Conservation (phyloP, 164 flowering plant genomes). For the Tinospora cordifolia region DNA sequence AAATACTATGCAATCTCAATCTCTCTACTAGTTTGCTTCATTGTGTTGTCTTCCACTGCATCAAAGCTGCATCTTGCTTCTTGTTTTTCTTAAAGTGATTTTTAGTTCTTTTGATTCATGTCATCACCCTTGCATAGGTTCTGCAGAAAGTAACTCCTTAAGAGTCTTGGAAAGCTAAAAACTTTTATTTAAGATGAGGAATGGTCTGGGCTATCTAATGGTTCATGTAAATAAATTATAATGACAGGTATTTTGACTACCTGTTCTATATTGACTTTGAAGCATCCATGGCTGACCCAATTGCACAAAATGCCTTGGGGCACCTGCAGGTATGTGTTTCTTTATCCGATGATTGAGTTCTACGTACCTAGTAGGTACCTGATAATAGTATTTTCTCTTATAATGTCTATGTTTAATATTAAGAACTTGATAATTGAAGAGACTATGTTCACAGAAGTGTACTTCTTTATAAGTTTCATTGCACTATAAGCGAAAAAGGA, state of each 20-base stretch:
- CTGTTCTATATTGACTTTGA: constrained; percentile 90
- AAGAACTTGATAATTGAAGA: neutral
- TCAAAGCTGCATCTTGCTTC: neutral
- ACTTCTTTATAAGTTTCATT: too few relatives aligned
- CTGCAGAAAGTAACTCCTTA: neutral
- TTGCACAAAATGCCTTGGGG: constrained; percentile 78
- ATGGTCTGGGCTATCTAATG: neutral
- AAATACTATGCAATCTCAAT: neutral
- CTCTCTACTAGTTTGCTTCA: neutral
- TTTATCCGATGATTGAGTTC: neutral
- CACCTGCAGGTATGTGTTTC: constrained; percentile 72
- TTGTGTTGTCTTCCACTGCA: neutral
- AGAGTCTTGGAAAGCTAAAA: neutral
- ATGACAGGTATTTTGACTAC: constrained; percentile 83
- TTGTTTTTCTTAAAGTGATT: neutral
- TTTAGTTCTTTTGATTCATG: neutral
- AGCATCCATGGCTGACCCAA: constrained; percentile 94
- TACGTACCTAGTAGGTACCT: too few relatives aligned
- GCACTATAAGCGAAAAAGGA: too few relatives aligned
- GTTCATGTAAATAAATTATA: neutral
- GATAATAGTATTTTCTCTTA: too few relatives aligned
- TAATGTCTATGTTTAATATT: too few relatives aligned
- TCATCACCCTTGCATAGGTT: neutral
- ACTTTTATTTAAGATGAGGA: neutral
- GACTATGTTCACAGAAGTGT: too few relatives aligned